Evolutionary conservation across 345 rosid species (phyloP).

Genomic region (Ceriops zippeliana): DNA sequence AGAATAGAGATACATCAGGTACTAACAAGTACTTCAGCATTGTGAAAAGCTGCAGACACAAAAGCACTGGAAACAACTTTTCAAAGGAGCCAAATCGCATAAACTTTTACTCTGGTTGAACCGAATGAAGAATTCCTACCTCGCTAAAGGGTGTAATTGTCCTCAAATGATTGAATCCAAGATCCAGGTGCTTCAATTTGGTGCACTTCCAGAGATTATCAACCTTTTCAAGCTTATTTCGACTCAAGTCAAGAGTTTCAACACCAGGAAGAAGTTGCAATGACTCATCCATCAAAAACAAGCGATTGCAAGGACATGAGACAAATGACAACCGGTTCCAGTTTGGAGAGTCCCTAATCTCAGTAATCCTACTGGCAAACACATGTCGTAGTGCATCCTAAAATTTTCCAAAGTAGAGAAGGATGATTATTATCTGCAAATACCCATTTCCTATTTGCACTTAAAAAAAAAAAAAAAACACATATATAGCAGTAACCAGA

Average conservation of each 20-base stretch:
- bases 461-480: too few species aligned
- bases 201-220: conserved; percentile 79
- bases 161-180: conserved; percentile 86
- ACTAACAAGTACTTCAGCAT: not conserved
- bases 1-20: not conserved
- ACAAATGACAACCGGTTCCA: conserved; percentile 87
- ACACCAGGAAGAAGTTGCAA: conserved; percentile 95
- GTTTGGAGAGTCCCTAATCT: conserved; percentile 76
- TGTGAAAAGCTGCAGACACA: not conserved
- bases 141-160: conserved; percentile 61
- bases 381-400: conserved; percentile 95
- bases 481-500: too few species aligned
- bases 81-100: not conserved
- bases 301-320: conserved; percentile 77
- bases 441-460: not conserved
- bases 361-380: conserved; percentile 88
- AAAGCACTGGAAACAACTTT: not conserved
- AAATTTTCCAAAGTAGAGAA: conserved; percentile 5
- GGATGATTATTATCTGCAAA: not conserved
- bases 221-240: conserved; percentile 87
- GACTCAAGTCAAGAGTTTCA: conserved; percentile 93
- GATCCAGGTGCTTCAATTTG: conserved; percentile 87
- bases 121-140: conserved; percentile 38
- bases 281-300: conserved; percentile 95
- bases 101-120: not conserved